Evolutionary conservation across 768 basidiomycete genomes (phyloP).

Genomic region (Tubosaeta sp.): DNA sequence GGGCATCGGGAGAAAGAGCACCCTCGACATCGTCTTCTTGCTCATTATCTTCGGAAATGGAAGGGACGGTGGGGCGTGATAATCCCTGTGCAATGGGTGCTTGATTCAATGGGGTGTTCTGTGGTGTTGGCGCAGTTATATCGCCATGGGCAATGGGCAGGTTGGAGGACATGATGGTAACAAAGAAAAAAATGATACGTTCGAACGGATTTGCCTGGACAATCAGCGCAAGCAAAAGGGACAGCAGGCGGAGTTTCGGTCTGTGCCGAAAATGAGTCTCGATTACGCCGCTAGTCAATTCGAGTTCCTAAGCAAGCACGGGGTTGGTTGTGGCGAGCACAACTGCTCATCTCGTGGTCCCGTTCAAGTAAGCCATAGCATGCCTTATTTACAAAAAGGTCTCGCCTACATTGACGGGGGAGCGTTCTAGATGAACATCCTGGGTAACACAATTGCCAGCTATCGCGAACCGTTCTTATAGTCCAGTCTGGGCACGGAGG

Average conservation of each 20-base stretch:
- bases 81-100: constrained; percentile 77
- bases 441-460: too few relatives aligned
- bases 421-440: too few relatives aligned
- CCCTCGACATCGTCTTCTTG: constrained; percentile 56
- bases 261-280: constrained; percentile 20
- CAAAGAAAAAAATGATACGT: constrained; percentile 22
- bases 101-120: constrained; percentile 84
- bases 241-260: constrained; percentile 35
- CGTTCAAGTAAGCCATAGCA: too few relatives aligned
- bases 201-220: constrained; percentile 14
- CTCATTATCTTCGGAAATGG: constrained; percentile 80
- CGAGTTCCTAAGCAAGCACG: too few relatives aligned
- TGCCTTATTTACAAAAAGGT: too few relatives aligned
- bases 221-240: constrained; percentile 27
- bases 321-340: neutral
- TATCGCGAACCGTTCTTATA: too few relatives aligned
- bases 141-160: constrained; percentile 58
- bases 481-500: too few relatives aligned
- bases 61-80: constrained; percentile 85
- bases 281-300: too few relatives aligned
- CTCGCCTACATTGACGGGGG: too few relatives aligned
- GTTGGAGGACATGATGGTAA: constrained; percentile 59
- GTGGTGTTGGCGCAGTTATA: constrained; percentile 86
- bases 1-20: constrained; percentile 41
- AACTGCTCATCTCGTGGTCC: too few relatives aligned